Evolutionary conservation across 306 rosid genomes (phyloP), one percentile per base, ranked within the genome.

Genomic region (Acacia melanoxylon): DNA sequence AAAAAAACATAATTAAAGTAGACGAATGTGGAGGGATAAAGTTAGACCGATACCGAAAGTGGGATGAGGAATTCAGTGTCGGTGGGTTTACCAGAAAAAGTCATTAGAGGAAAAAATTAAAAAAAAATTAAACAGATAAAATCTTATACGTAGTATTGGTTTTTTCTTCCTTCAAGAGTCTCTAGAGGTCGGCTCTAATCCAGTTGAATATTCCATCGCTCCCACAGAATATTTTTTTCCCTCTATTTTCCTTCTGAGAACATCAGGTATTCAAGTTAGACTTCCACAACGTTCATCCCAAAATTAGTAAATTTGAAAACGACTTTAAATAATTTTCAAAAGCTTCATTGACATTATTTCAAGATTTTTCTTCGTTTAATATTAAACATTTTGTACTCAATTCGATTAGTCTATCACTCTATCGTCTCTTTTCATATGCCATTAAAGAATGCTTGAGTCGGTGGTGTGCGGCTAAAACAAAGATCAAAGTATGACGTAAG

Each of bases 361-460:
- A 52, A 19, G 12, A 20, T 52, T 15, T 51, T 19, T 1, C 17
- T 1, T 16, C 5, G 31, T 70, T 69, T n/a, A 68, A 27, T 41
- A 41, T 58, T n/a, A 10, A 10, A 22, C 31, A n/a, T 58, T 58
- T 22, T 29, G 65, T 40, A 10, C 14, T 33, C 48, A 54, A 33
- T 13, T 37, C 48, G 54, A 33, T 9, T 37, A 12, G 68, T 40
- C 73, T 66, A 62, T 52, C 51, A 12, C 61, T 48, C 73, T 66
- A 48, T 48, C 5, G 68, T 40, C 68, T 44, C 59, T 74, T 73
- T 16, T 41, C 41, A 37, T 45, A 42, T 20, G 37, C 72, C 27
- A 66, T 49, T 70, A 79, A 74, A 33, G 82, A 40, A 68, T 4
- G 82, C 58, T 56, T 72, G 78, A 79, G 89, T 49, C 89, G 89